Evolutionary conservation across 306 rosid species (phyloP).

Genomic region (Clitoria ternatea): DNA sequence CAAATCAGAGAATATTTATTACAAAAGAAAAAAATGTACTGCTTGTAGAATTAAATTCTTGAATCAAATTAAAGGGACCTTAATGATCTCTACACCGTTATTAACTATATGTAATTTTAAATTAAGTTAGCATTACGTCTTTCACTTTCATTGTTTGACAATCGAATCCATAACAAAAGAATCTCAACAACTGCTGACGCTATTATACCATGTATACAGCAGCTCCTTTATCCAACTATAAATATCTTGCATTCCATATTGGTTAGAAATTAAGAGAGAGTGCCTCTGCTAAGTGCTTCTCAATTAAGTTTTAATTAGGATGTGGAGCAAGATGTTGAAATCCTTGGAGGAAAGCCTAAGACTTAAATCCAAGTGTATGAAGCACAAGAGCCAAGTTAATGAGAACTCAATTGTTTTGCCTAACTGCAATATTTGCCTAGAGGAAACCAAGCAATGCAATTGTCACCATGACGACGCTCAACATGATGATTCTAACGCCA

Average conservation of each 20-base stretch:
- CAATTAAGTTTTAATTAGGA: neutral
- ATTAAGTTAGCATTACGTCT: neutral
- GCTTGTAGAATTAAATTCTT: neutral
- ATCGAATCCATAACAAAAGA: neutral
- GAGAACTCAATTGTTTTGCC: neutral
- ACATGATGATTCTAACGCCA: conserved; percentile 34
- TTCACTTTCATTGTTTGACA: neutral
- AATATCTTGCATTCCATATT: conserved; percentile 12
- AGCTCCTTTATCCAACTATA: conserved; percentile 14
- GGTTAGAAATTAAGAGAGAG: neutral
- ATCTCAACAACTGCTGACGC: neutral
- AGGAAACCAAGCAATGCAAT: conserved; percentile 39
- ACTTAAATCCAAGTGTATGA: conserved; percentile 17
- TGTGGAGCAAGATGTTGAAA: conserved; percentile 30
- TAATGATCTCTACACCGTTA: neutral
- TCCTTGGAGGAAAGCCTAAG: neutral
- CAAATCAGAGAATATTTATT: too few species aligned
- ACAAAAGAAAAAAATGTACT: too few species aligned
- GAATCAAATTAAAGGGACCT: neutral
- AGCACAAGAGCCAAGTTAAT: conserved; percentile 19
- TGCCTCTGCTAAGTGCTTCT: neutral
- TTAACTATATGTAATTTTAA: neutral
- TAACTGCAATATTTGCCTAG: conserved; percentile 42
- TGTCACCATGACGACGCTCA: conserved; percentile 15
- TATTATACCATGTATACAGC: neutral